A percentile compares a stretch with the other conserved stretches of the same genome.
phyloP scores from a whole-genome alignment of 1,284 basidiomycete species.

The Rhodotorula glutinis region DNA sequence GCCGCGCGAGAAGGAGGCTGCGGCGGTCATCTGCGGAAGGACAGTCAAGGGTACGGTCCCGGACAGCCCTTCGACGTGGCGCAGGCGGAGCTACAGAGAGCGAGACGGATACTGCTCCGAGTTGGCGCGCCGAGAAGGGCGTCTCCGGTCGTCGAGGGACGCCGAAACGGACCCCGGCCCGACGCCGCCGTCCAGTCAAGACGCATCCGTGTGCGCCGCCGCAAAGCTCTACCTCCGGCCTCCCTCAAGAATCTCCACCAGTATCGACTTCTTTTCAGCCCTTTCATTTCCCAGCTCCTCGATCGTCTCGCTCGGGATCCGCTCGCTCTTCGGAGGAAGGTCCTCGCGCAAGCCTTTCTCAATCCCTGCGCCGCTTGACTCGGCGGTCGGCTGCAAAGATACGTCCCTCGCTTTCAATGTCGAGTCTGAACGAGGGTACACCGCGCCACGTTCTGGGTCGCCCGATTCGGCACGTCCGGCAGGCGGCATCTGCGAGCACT shows the following conservation, averaged over 20 bases:
- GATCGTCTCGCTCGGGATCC: neutral
- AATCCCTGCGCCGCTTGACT: neutral
- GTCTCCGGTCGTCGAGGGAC: neutral
- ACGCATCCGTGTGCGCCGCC: neutral
- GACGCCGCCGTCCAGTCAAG: neutral
- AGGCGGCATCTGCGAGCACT: slow-evolving; percentile 11
- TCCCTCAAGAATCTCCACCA: neutral
- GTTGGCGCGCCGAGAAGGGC: too few relatives aligned
- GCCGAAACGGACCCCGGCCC: neutral
- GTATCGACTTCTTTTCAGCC: neutral
- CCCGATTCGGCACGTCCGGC: slow-evolving; percentile 25
- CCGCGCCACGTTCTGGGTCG: slow-evolving; percentile 15
- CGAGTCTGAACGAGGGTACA: neutral
- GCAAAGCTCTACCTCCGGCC: neutral
- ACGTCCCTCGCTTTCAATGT: neutral
- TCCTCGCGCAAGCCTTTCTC: neutral
- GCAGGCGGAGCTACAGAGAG: too few relatives aligned
- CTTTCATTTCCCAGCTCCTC: neutral
- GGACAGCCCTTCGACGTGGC: too few relatives aligned
- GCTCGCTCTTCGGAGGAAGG: neutral
- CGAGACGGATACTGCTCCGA: too few relatives aligned
- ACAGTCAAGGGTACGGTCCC: too few relatives aligned
- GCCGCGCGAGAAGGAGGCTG: neutral
- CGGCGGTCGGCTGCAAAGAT: neutral
- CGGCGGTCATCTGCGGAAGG: too few relatives aligned